phyloP scores from a whole-genome alignment of 106 monocot species.

The Dactylorhiza incarnata region DNA sequence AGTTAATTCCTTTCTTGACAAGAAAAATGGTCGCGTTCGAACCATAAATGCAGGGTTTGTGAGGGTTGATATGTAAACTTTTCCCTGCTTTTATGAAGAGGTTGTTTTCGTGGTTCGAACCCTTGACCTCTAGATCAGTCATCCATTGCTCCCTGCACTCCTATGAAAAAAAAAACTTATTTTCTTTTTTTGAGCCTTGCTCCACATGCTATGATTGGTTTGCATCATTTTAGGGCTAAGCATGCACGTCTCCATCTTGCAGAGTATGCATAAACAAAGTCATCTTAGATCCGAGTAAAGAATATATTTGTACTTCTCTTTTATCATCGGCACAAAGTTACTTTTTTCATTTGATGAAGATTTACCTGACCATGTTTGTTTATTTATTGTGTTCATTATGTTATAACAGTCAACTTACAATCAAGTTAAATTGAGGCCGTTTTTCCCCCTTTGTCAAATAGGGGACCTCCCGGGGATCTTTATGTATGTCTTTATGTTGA shows the following conservation, averaged over 20 bases:
- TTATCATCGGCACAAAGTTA: neutral
- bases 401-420: neutral
- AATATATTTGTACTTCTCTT: neutral
- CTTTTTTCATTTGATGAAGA: neutral
- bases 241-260: neutral
- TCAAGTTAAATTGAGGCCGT: neutral
- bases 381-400: neutral
- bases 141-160: neutral
- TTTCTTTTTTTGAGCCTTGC: neutral
- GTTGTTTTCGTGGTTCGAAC: neutral
- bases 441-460: slow-evolving; percentile 16
- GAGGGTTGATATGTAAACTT: neutral
- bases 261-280: neutral
- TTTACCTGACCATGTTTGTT: neutral
- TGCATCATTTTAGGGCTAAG: neutral
- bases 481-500: slow-evolving; percentile 87
- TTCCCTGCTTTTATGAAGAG: neutral
- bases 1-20: neutral
- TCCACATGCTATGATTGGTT: neutral
- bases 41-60: neutral
- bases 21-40: neutral
- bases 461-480: slow-evolving; percentile 96
- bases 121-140: neutral
- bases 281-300: neutral
- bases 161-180: neutral